Base-by-base conservation (phyloP, 225 moss, liverwort and hornwort genomes). In the Polytrichum formosum region DNA sequence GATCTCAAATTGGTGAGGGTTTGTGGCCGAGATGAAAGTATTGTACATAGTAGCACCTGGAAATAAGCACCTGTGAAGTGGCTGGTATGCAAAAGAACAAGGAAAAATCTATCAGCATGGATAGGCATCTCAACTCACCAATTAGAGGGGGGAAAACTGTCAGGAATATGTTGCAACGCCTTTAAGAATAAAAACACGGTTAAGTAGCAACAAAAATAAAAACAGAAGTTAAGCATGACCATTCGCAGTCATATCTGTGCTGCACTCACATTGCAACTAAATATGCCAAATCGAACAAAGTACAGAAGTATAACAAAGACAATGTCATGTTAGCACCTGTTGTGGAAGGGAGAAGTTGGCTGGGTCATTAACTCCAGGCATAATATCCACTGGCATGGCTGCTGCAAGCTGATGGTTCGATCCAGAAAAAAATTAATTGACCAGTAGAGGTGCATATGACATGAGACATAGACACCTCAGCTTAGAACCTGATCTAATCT, bases 301-400 rank as follows among this genome's bases (percentile, higher is more conserved):
- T 46, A 46, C 46, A 46, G 46, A 16, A 46, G 46, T 46, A 46
- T 13, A 46, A 46, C 13, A 2, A 21, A 61, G 46, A 4, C 4
- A 13, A 46, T 4, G 13, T 35, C 3, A 46, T 46, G 13, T 46
- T 46, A 7, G 54, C 70, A 98, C 97, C 90, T 98, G 97, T 76
- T 98, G 97, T 56, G 97, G 97, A 62, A 98, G 82, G 54, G 97
- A 92, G 77, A 88, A 98, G 77, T 98, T 98, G 61, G 97, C 97
- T 61, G 97, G 94, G 65, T 98, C 97, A 62, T 88, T 91, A 10
- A 75, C 75, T 63, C 97, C 97, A 6, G 97, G 97, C 97, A 98
- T 94, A 26, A 98, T 90, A 63, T 98, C 97, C 67, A 98, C 88
- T 64, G 97, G 97, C 83, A 98, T 88, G 63, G 97, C 97, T 70